A percentile compares a stretch with the other conserved stretches of the same genome.
Conservation (phyloP, 257 asterid species). For the Solanum gracilifrons region DNA sequence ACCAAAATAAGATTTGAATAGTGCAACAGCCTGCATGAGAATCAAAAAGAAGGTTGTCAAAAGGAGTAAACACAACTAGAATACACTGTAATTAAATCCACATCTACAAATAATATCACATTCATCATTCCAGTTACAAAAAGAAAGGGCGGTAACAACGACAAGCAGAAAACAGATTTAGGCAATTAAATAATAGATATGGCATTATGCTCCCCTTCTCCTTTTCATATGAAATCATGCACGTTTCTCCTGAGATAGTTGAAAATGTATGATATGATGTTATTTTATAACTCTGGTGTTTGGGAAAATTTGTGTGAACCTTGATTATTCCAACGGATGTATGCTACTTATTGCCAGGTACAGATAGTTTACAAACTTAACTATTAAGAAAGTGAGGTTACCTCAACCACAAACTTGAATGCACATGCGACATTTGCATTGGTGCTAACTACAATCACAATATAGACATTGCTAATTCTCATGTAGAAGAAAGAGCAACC, state of each 20-base stretch:
- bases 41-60: neutral
- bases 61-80: neutral
- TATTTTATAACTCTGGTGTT: neutral
- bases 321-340: neutral
- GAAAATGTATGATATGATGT: neutral
- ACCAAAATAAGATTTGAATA: constrained; percentile 93
- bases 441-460: constrained; percentile 98
- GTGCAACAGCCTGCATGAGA: constrained; percentile 76
- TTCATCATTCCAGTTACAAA: neutral
- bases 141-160: neutral
- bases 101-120: neutral
- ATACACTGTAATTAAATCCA: neutral
- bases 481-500: constrained; percentile 99
- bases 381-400: constrained; percentile 15
- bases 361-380: neutral
- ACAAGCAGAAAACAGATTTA: neutral
- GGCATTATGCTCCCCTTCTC: neutral
- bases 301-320: neutral
- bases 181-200: neutral
- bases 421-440: constrained; percentile 98
- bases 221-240: neutral
- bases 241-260: neutral
- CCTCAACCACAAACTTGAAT: constrained; percentile 99
- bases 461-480: constrained; percentile 96
- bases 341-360: neutral